Conservation (phyloP, 2,329 filamentous ascomycete species). For the Aspergillus piperis region DNA sequence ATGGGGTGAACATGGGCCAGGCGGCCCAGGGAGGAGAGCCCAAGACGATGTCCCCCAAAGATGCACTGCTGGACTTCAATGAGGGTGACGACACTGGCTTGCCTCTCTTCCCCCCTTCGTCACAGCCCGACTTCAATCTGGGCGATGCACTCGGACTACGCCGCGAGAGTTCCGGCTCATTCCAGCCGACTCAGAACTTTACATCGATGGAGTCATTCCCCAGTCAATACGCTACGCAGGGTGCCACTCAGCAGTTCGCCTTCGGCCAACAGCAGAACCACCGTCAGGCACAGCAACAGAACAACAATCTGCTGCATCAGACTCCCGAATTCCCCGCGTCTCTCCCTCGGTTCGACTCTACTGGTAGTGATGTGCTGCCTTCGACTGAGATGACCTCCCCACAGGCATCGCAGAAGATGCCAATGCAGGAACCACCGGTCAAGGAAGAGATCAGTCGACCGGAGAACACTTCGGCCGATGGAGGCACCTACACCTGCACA, state of each 20-base stretch:
- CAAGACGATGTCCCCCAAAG: conserved; percentile 92
- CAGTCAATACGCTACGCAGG: conserved; percentile 43
- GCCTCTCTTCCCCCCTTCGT: conserved; percentile 62
- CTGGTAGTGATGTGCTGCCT: conserved; percentile 52
- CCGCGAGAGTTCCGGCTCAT: conserved; percentile 37
- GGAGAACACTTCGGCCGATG: conserved; percentile 67
- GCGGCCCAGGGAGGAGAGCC: conserved; percentile 50
- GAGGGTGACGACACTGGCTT: conserved; percentile 69
- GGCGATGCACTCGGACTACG: conserved; percentile 40
- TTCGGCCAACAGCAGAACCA: conserved; percentile 32
- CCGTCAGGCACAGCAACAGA: conserved; percentile 28
- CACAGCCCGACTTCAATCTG: conserved; percentile 56
- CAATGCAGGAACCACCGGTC: conserved; percentile 41
- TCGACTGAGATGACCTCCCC: conserved; percentile 40
- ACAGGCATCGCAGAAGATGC: conserved; percentile 31
- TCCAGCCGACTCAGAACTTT: conserved; percentile 39
- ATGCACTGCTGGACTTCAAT: conserved; percentile 82
- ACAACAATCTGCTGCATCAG: conserved; percentile 42
- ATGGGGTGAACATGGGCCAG: conserved; percentile 32
- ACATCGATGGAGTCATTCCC: conserved; percentile 46
- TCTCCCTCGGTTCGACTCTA: conserved; percentile 64
- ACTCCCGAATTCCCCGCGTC: conserved; percentile 61
- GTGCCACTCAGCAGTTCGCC: conserved; percentile 56
- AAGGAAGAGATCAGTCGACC: conserved; percentile 55
- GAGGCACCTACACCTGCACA: conserved; percentile 92